Base-by-base conservation (phyloP, 768 basidiomycete species). In the Pisolithus marmoratus region DNA sequence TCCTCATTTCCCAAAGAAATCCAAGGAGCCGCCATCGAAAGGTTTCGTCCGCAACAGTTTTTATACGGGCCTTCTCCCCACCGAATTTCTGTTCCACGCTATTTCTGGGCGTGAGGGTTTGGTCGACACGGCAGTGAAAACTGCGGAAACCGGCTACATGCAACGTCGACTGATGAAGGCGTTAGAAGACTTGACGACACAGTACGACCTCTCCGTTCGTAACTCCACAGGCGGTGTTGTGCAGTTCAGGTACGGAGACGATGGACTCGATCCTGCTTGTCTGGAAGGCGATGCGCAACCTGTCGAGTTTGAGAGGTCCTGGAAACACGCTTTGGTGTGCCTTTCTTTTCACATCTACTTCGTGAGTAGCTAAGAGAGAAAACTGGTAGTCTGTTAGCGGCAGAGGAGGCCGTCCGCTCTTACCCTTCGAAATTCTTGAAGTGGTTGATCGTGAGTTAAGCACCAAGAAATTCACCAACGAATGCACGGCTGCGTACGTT, bases 61-160 rank as follows among this genome's bases (percentile, higher is more conserved):
- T 77, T 98, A 85, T 70, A 85, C 86, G 5, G 96, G 96, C 9
- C 73, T 99, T 31, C 75, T 80, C 0, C 89, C 96, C 0, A 94
- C 94, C 17, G 96, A 99, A 64, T 99, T 99, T 73, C 67, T 99
- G 49, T 98, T 98, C 76, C 96, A 99, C 70, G 96, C 96, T 50
- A 97, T 99, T 59, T 96, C 94, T 14, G 96, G 96, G 52, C 87
- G 96, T 61, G 96, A 98, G 73, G 96, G 96, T 70, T 72, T 99
- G 48, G 95, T 99, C 62, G 96, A 99, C 72, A 99, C 96, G 0
- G 96, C 96, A 23, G 96, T 99, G 70, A 99, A 99, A 73, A 99
- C 96, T 0, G 96, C 96, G 14, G 96, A 99, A 70, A 99, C 96
- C 1, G 96, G 96, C 38, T 99, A 99, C 73, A 99, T 99, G 95